phyloP scores from a whole-genome alignment of 1,284 basidiomycete species.

The Apiotrichum mycotoxinovorans region DNA sequence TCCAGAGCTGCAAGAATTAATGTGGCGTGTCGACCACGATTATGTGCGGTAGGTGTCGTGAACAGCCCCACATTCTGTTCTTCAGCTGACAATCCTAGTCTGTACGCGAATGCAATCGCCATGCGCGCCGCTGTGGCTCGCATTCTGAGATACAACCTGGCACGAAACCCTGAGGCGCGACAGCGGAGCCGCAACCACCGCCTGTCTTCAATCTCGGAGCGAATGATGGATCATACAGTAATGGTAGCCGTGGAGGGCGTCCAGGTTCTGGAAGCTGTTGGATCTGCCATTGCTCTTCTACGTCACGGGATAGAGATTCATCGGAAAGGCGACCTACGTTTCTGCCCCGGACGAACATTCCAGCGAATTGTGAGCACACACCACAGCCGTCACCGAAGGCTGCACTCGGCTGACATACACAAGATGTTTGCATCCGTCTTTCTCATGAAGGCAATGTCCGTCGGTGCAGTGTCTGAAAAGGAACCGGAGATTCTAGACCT shows the following conservation, averaged over 20 bases:
- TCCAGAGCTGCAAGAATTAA: conserved; percentile 18
- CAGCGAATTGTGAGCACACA: background rate
- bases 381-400: too few species aligned
- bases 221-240: background rate
- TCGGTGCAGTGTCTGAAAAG: conserved; percentile 1
- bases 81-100: background rate
- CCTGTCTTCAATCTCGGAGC: background rate
- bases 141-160: background rate
- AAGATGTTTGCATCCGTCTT: conserved; percentile 7
- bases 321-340: background rate
- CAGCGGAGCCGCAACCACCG: background rate
- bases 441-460: conserved; percentile 7
- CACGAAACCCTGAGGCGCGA: background rate
- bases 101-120: conserved; percentile 22
- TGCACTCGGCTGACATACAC: background rate
- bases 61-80: background rate
- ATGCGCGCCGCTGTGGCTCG: conserved; percentile 15
- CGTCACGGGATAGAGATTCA: conserved; percentile 2
- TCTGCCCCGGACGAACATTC: conserved; percentile 4
- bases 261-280: background rate
- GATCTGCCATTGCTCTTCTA: background rate
- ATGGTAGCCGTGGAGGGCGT: background rate
- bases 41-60: conserved; percentile 18
- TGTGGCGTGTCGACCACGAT: conserved; percentile 22
- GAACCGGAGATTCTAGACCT: conserved; percentile 1